These are phyloP conservation scores for Pterocarpus macrocarpus DNA, from an alignment of 306 rosid genomes.

Conservation along the genomic window DNA sequence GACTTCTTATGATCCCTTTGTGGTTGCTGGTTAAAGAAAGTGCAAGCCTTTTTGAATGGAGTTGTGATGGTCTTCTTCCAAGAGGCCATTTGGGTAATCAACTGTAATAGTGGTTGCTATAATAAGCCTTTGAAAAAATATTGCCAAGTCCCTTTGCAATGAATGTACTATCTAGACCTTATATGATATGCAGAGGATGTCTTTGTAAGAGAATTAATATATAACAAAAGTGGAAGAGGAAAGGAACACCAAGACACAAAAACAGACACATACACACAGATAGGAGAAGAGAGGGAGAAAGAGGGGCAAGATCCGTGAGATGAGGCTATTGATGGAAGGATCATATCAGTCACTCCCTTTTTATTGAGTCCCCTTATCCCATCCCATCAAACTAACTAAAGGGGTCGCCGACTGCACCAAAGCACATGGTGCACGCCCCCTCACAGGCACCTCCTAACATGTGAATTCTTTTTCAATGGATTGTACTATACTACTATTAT, in stretches of 20 bases:
- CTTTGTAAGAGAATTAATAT: background rate
- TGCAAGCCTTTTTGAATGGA: constrained; percentile 88
- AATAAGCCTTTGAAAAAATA: no score
- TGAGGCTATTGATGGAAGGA: constrained; percentile 63
- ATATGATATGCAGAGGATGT: constrained; percentile 5
- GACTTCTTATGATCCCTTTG: constrained; percentile 73
- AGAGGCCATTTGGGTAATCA: constrained; percentile 62
- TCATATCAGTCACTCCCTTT: constrained; percentile 60
- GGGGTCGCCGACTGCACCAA: constrained; percentile 61
- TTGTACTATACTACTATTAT: constrained; percentile 6
- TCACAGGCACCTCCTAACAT: constrained; percentile 52
- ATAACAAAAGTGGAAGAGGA: background rate
- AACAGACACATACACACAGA: background rate
- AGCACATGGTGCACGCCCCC: constrained; percentile 88
- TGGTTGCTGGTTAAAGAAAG: constrained; percentile 78
- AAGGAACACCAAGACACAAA: background rate
- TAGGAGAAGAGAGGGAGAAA: constrained; percentile 12
- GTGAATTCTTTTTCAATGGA: constrained; percentile 49
- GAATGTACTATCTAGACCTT: constrained; percentile 31
- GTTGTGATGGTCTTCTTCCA: constrained; percentile 95
- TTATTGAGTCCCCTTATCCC: constrained; percentile 48
- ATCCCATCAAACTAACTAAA: background rate
- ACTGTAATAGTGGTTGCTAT: background rate
- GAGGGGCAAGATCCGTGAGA: constrained; percentile 90
- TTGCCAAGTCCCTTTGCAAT: constrained; percentile 7